Conservation (phyloP, 352 stramenopile species). For the Phytophthora crassamura region DNA sequence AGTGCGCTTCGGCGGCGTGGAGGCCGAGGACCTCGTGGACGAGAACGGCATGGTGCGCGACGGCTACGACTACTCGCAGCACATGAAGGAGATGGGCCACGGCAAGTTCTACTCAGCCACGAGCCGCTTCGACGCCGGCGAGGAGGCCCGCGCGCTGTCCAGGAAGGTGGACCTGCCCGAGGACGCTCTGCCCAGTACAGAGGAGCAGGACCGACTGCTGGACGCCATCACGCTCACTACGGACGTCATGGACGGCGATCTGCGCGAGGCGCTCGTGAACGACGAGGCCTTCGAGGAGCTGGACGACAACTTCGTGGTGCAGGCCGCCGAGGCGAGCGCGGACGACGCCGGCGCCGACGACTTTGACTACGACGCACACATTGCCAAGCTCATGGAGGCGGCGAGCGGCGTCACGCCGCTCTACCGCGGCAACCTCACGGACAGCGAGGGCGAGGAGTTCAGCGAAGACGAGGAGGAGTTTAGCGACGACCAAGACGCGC, state of each 20-base stretch:
- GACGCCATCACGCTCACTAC: slow-evolving; percentile 86
- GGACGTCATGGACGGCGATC: slow-evolving; percentile 88
- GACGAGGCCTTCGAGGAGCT: slow-evolving; percentile 88
- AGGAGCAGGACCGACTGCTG: slow-evolving; percentile 82
- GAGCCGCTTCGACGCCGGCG: slow-evolving; percentile 61
- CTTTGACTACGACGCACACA: slow-evolving; percentile 95
- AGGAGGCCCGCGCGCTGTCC: slow-evolving; percentile 60
- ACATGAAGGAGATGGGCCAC: slow-evolving; percentile 92
- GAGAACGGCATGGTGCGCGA: slow-evolving; percentile 91
- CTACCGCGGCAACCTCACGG: slow-evolving; percentile 67
- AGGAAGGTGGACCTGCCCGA: slow-evolving; percentile 67
- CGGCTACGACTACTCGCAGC: slow-evolving; percentile 93
- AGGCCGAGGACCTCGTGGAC: slow-evolving; percentile 83
- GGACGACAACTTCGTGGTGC: slow-evolving; percentile 92
- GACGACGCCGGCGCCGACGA: slow-evolving; percentile 51
- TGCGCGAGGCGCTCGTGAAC: slow-evolving; percentile 87
- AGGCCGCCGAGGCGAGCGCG: slow-evolving; percentile 64
- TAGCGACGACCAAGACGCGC: slow-evolving; percentile 39
- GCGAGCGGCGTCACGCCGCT: slow-evolving; percentile 75
- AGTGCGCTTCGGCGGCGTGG: slow-evolving; percentile 69
- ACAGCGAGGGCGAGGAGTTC: slow-evolving; percentile 87
- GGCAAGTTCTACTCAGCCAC: slow-evolving; percentile 83
- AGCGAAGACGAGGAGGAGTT: slow-evolving; percentile 82
- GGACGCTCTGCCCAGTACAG: slow-evolving; percentile 69
- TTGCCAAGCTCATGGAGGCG: slow-evolving; percentile 92